A percentile compares a stretch with the other conserved stretches of the same genome.
Conservation (phyloP, 1,139 yeast genomes). For the Kodamaea suecica region DNA sequence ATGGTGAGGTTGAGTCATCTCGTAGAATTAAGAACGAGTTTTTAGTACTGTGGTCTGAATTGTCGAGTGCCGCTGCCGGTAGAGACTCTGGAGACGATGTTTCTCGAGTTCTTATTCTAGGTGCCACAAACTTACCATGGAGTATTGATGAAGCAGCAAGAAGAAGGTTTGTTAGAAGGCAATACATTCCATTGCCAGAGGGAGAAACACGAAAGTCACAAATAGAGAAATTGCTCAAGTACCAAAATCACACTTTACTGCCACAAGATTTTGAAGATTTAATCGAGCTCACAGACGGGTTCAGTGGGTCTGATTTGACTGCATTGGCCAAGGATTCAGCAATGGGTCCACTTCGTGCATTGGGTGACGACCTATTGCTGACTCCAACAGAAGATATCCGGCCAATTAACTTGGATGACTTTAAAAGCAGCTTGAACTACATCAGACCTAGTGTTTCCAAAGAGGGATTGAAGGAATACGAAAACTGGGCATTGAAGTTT, state of each 20-base stretch:
- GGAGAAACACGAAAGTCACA: slow-evolving; percentile 76
- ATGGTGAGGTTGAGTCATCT: slow-evolving; percentile 90
- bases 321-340: slow-evolving; percentile 98
- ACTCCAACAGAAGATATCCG: slow-evolving; percentile 87
- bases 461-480: slow-evolving; percentile 75
- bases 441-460: slow-evolving; percentile 89
- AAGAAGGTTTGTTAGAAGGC: slow-evolving; percentile 88
- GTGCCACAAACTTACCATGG: slow-evolving; percentile 98
- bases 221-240: slow-evolving; percentile 61
- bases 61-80: slow-evolving; percentile 92
- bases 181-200: slow-evolving; percentile 94
- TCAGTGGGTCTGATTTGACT: slow-evolving; percentile 91
- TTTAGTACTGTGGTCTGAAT: slow-evolving; percentile 91
- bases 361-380: slow-evolving; percentile 82
- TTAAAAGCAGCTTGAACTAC: slow-evolving; percentile 70
- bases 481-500: slow-evolving; percentile 85
- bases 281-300: slow-evolving; percentile 68
- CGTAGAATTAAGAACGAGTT: slow-evolving; percentile 92
- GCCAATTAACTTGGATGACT: slow-evolving; percentile 74
- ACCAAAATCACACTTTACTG: slow-evolving; percentile 71
- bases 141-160: slow-evolving; percentile 97
- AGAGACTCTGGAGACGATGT: slow-evolving; percentile 42
- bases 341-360: slow-evolving; percentile 91
- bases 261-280: slow-evolving; percentile 62
- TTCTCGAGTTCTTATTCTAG: slow-evolving; percentile 78